Percentiles rank a stretch among this genome's conserved stretches.
Evolutionary conservation across 192 early-diverging fungal species (phyloP).

Genomic region (Rhizoclosmatium sp.): DNA sequence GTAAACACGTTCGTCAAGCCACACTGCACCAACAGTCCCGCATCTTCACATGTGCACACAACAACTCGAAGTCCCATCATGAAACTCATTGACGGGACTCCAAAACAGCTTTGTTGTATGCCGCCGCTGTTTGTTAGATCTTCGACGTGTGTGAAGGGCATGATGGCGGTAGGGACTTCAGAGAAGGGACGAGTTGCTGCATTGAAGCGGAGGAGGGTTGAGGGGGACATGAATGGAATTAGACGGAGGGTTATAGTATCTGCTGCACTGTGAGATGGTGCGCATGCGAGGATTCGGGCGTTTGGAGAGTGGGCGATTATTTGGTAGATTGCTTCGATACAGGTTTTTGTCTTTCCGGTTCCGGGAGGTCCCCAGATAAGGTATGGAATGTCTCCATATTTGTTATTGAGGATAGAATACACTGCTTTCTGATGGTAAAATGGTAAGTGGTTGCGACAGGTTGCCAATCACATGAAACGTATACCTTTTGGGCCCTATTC

Average conservation of each 20-base stretch:
- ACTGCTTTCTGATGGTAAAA: slow-evolving; percentile 34
- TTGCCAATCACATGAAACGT: neutral
- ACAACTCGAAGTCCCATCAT: slow-evolving; percentile 54
- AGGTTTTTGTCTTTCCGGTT: slow-evolving; percentile 67
- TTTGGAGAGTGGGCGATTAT: slow-evolving; percentile 45
- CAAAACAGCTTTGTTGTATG: slow-evolving; percentile 35
- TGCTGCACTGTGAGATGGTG: slow-evolving; percentile 60
- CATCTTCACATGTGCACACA: slow-evolving; percentile 60
- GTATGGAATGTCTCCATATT: slow-evolving; percentile 47
- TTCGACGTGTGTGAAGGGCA: slow-evolving; percentile 49
- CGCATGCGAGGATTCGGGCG: slow-evolving; percentile 59
- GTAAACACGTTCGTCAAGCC: slow-evolving; percentile 50
- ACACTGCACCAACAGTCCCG: slow-evolving; percentile 51
- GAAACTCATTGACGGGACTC: slow-evolving; percentile 50
- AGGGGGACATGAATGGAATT: slow-evolving; percentile 42
- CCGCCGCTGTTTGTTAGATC: slow-evolving; percentile 16
- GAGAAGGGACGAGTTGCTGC: slow-evolving; percentile 49
- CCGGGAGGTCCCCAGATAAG: slow-evolving; percentile 46
- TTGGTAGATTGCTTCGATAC: slow-evolving; percentile 58
- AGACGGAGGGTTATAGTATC: slow-evolving; percentile 63
- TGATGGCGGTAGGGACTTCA: slow-evolving; percentile 51
- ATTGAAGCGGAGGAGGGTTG: slow-evolving; percentile 56
- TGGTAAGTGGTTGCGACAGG: no score
- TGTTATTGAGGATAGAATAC: slow-evolving; percentile 9
- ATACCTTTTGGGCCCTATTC: slow-evolving; percentile 37